phyloP scores from a whole-genome alignment of 805 yeast species.

The Maudiozyma barnettii region DNA sequence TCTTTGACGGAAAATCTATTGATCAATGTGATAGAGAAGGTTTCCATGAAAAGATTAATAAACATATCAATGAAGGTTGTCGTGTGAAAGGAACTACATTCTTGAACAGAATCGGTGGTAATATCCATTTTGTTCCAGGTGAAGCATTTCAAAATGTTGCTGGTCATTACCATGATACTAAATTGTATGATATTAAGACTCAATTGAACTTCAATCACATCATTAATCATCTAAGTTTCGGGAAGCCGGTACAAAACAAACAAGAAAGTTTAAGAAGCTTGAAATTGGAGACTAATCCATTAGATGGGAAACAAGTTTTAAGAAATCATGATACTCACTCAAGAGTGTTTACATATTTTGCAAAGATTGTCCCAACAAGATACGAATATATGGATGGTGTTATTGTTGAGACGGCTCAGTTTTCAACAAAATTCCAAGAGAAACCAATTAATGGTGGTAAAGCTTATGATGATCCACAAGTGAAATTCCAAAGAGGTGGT shows the following conservation, averaged over 20 bases:
- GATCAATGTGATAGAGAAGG: slow-evolving; percentile 93
- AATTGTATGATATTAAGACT: slow-evolving; percentile 52
- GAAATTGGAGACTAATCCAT: slow-evolving; percentile 46
- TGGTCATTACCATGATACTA: slow-evolving; percentile 80
- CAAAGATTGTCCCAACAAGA: slow-evolving; percentile 86
- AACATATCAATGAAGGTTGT: slow-evolving; percentile 74
- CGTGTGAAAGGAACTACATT: slow-evolving; percentile 69
- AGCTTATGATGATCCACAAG: slow-evolving; percentile 83
- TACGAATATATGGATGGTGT: slow-evolving; percentile 50
- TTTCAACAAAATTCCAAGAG: slow-evolving; percentile 79
- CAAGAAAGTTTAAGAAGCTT: background rate
- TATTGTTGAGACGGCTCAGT: slow-evolving; percentile 73
- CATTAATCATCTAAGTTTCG: slow-evolving; percentile 78
- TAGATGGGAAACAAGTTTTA: slow-evolving; percentile 42
- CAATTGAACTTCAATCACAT: slow-evolving; percentile 69
- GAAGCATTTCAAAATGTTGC: slow-evolving; percentile 43
- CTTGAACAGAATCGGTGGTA: slow-evolving; percentile 81
- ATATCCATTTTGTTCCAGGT: slow-evolving; percentile 95
- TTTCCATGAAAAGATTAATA: slow-evolving; percentile 51
- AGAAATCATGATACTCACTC: slow-evolving; percentile 37
- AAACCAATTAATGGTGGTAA: slow-evolving; percentile 80
- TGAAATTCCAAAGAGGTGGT: slow-evolving; percentile 77
- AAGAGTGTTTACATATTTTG: slow-evolving; percentile 64
- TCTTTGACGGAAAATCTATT: slow-evolving; percentile 77
- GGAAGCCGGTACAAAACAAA: slow-evolving; percentile 28